Percentiles rank a stretch among this genome's conserved stretches.
Evolutionary conservation across 352 stramenopile genomes (phyloP).

Genomic region (Phytophthora citrophthora): DNA sequence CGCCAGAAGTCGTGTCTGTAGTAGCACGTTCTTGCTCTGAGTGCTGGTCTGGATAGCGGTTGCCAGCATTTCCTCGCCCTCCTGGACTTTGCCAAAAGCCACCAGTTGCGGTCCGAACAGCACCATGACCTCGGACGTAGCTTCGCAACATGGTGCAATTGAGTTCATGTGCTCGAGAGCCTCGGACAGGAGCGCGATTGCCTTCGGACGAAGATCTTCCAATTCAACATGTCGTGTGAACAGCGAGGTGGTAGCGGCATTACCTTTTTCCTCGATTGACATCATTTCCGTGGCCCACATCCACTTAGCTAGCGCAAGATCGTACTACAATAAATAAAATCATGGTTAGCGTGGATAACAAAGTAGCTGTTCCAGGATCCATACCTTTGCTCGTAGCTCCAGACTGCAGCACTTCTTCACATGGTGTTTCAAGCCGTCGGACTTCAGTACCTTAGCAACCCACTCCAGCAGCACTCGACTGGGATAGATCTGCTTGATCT

Average conservation of each 20-base stretch:
- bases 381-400: slow-evolving; percentile 66
- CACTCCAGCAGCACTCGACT: slow-evolving; percentile 59
- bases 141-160: slow-evolving; percentile 61
- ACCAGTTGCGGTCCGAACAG: slow-evolving; percentile 68
- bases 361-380: not conserved
- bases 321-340: slow-evolving; percentile 48
- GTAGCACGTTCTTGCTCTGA: slow-evolving; percentile 71
- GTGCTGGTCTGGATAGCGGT: slow-evolving; percentile 58
- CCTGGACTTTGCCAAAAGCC: slow-evolving; percentile 39
- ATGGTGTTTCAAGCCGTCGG: slow-evolving; percentile 46
- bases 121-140: slow-evolving; percentile 71
- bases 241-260: not conserved
- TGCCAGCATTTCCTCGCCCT: slow-evolving; percentile 69
- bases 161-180: slow-evolving; percentile 49
- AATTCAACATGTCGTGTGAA: slow-evolving; percentile 39
- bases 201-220: slow-evolving; percentile 53
- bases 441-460: slow-evolving; percentile 49
- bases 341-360: slow-evolving; percentile 2
- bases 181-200: slow-evolving; percentile 53
- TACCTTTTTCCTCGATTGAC: slow-evolving; percentile 6
- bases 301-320: slow-evolving; percentile 76
- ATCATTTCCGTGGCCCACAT: slow-evolving; percentile 67
- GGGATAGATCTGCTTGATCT: slow-evolving; percentile 60
- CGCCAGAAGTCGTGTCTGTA: slow-evolving; percentile 70
- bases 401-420: slow-evolving; percentile 56